phyloP scores from a whole-genome alignment of 345 rosid genomes.

The Eucalyptus grandis region DNA sequence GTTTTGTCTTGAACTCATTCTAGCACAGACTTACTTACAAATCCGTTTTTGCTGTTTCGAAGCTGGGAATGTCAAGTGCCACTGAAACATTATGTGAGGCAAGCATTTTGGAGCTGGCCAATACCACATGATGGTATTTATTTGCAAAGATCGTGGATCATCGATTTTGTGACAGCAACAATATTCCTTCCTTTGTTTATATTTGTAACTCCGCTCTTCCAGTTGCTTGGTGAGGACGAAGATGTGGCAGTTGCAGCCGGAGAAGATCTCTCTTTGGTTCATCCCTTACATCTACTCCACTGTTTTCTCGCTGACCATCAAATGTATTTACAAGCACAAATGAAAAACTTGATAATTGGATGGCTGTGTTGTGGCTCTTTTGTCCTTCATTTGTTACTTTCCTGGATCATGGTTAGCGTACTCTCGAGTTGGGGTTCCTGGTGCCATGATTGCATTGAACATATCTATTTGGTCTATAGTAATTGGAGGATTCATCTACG shows the following conservation, averaged over 20 bases:
- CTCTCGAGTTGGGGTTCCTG: background rate
- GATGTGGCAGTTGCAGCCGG: background rate
- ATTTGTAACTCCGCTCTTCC: background rate
- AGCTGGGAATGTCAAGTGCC: conserved; percentile 36
- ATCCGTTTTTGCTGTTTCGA: background rate
- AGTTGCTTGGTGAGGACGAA: background rate
- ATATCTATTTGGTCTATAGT: background rate
- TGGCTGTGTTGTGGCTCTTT: background rate
- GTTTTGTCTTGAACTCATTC: background rate
- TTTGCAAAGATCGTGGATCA: conserved; percentile 18
- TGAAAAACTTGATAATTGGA: background rate
- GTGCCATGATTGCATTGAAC: background rate
- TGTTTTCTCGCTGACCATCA: background rate
- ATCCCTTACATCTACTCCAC: background rate
- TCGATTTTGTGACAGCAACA: background rate
- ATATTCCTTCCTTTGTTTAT: background rate
- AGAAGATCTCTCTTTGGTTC: background rate
- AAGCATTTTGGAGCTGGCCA: conserved; percentile 25
- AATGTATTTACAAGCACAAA: conserved; percentile 19
- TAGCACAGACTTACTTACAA: background rate
- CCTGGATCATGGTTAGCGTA: background rate
- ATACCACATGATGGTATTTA: conserved; percentile 21
- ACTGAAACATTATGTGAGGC: conserved; percentile 28
- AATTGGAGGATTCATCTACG: background rate
- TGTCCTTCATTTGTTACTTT: background rate